Percentiles rank a stretch among this genome's conserved stretches.
phyloP scores from a whole-genome alignment of 2,329 filamentous ascomycete genomes.

The Fusarium pseudocircinatum region DNA sequence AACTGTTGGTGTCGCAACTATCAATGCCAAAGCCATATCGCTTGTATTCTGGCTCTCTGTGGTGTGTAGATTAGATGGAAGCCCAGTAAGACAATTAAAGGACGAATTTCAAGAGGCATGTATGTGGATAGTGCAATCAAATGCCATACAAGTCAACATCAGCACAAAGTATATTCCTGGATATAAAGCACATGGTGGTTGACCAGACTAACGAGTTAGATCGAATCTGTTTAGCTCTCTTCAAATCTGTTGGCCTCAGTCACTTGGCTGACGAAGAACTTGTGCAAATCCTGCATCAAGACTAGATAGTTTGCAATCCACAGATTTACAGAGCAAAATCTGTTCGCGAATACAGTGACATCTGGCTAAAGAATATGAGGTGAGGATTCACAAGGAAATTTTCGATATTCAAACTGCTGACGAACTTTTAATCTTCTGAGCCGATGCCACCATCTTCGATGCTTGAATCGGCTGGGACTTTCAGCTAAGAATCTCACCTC shows the following conservation, averaged over 20 bases:
- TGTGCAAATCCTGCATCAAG: neutral
- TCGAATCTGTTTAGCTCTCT: neutral
- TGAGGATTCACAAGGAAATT: neutral
- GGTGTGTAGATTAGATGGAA: neutral
- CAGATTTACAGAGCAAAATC: too few species aligned
- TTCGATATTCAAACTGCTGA: neutral
- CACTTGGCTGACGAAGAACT: neutral
- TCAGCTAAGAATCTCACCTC: neutral
- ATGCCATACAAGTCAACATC: neutral
- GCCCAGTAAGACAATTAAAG: neutral
- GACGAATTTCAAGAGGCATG: neutral
- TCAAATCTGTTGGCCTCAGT: neutral
- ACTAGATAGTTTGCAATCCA: too few species aligned
- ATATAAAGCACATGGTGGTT: neutral
- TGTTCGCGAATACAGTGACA: neutral
- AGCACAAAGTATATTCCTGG: neutral
- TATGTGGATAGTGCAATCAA: neutral
- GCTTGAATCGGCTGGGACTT: neutral
- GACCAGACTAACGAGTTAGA: neutral
- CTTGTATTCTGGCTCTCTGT: neutral
- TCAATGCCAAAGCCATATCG: neutral
- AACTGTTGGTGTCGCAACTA: neutral
- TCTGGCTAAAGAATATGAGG: neutral
- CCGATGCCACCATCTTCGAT: neutral
- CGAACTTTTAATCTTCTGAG: neutral